These are phyloP conservation scores for Eucalyptus victrix DNA, from an alignment of 345 rosid genomes.

Conservation along the genomic window DNA sequence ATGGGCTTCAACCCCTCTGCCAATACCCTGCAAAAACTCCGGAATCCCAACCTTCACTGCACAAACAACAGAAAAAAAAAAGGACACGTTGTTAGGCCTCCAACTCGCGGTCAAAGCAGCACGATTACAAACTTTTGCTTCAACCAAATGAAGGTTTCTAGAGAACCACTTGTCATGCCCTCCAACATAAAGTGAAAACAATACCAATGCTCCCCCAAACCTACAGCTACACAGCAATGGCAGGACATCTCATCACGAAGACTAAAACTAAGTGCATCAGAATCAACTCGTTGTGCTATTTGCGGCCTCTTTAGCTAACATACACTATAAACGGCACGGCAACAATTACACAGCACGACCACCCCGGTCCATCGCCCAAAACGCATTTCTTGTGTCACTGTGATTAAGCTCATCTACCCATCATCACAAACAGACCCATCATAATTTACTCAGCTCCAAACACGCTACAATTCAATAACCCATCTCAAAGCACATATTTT, in stretches of 20 bases:
- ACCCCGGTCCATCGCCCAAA: background rate
- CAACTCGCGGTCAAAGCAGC: background rate
- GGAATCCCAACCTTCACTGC: conserved; percentile 88
- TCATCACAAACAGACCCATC: background rate
- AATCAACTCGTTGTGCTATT: background rate
- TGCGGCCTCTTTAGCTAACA: background rate
- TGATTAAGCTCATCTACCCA: background rate
- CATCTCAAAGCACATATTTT: background rate
- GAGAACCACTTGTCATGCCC: background rate
- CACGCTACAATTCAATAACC: background rate
- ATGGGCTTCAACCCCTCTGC: conserved; percentile 80
- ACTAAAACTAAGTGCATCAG: background rate
- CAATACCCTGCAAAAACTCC: conserved; percentile 83
- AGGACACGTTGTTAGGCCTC: background rate
- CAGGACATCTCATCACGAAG: background rate
- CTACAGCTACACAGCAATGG: background rate
- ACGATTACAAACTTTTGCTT: background rate
- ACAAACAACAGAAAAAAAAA: background rate
- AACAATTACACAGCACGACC: background rate
- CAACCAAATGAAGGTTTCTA: background rate
- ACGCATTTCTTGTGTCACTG: background rate
- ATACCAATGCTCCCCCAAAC: background rate
- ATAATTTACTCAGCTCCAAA: background rate
- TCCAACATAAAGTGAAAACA: background rate
- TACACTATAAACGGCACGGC: background rate